Evolutionary conservation across 352 stramenopile genomes (phyloP), one percentile per base, ranked within the genome.

Genomic region (Pythium phragmitis): DNA sequence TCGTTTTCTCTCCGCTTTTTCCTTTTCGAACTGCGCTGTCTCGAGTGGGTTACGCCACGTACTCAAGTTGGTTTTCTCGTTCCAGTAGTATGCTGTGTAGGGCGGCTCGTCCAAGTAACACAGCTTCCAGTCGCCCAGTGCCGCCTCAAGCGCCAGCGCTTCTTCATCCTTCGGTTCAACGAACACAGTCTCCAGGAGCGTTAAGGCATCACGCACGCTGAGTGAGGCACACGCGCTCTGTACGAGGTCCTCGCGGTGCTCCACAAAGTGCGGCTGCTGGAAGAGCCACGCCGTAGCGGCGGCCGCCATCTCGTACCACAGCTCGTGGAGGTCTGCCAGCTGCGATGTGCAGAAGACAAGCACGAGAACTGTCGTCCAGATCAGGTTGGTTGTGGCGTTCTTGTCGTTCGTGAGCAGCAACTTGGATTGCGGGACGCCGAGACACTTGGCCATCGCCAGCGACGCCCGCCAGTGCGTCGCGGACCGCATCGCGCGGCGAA

Each of bases 51-150:
- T 74, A 2, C 75, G 70, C 80, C 80, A 89, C 36, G 76, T 84
- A 36, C 73, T 87, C 19, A 78, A 63, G 57, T 77, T 80, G 13
- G 73, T 87, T 33, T 70, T 69, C 45, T 75, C 67, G 43, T 88
- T 89, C 76, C 77, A 89, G 47, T 84, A 89, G 67, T 89, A 89
- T 5, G 71, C 68, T 9, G 78, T 76, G 57, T 85, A 89, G 9
- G 80, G 80, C 19, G 80, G 78, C 48, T 86, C 74, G 46, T 85
- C 65, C 12, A 89, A 33, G 42, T 75, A 86, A 33, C 67, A 82
- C 3, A 69, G 66, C 47, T 87, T 79, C 80, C 80, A 89, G 42
- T 86, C 72, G n/a, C 73, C 69, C 17, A 87, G 53, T 7, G 57
- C 60, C 11, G 57, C 67, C 28, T 73, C 72, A 19, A 70, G 34